Evolutionary conservation across 2,329 filamentous ascomycete genomes (phyloP), one percentile per base, ranked within the genome.

Genomic region (Ophiostoma tasmaniense): DNA sequence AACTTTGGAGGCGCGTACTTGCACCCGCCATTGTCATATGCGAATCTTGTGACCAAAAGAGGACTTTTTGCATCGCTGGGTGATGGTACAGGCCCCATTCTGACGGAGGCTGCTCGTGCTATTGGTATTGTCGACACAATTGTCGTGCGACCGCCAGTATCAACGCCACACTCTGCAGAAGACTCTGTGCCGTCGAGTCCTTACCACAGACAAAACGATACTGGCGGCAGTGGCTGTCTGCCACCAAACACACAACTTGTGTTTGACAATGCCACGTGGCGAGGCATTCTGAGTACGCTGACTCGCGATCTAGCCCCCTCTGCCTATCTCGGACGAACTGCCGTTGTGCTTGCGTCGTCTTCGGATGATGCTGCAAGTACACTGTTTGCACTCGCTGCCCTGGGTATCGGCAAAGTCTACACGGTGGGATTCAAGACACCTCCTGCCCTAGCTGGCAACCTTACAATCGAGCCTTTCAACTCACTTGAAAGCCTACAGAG

Each of bases 91-190:
- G 84, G 85, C 0, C 85, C 86, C 0, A 80, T 83, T 0, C 79
- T 94, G 66, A 92, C 90, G 8, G 90, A 93, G 74, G 90, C 92
- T 10, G 91, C 90, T 52, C 84, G 87, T 2, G 87, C 89, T 1
- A 95, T 93, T 71, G 92, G 92, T 13, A 87, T 93, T 73, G 85
- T 95, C 50, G 92, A 96, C 76, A 95, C 91, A 0, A 91, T 96
- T 64, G 84, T 93, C 30, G 87, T 90, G 30, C 85, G 84, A 67
- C 80, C 82, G 14, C 81, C 79, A 3, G 77, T 79, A 1, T 79
- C 80, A 0, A 77, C 80, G 3, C 78, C 81, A 0, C 77, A 79
- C 5, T 84, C 83, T 2, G 76, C 79, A 4, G 80, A 82, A 0
- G 74, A 80, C 2, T 85, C 82, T 1, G 79, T 80, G 7, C 81